Base-by-base conservation (phyloP, 345 rosid genomes). In the Cardamine chenopodiifolia region DNA sequence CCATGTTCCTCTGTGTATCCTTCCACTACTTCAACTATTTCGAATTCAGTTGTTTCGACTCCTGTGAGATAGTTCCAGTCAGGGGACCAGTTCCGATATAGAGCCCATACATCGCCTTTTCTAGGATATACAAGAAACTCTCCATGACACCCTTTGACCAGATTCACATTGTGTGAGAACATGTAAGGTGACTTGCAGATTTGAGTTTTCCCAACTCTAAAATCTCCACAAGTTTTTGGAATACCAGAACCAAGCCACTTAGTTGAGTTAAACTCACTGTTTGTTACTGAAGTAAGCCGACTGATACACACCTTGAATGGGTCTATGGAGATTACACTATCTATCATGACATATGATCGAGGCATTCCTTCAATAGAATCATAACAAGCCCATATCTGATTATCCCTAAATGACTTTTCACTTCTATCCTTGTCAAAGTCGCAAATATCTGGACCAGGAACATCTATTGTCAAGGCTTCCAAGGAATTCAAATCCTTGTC, bases 361-460 rank as follows among this genome's bases (percentile, higher is more conserved):
- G 93, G 96, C 96, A 90, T 85, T 31, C 88, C 93, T 77, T 90
- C 93, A 62, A 80, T 70, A 26, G 74, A 83, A 71, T 89, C 90
- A 54, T 90, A 90, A 29, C 80, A 85, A 74, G 93, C 90, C 96
- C 93, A 90, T n/a, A 90, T 66, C 76, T 88, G 88, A 68, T 78
- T 77, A 14, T 81, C 85, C 7, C 52, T 78, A 56, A 90, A 86
- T 7, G 86, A 84, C 40, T 62, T 82, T 71, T 88, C 93, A 12
- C 80, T 74, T 72, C 93, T 77, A 40, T 85, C 88, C 79, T 79
- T 82, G 76, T 90, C 85, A 75, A 90, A 88, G 79, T 90, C 84
- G 55, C 88, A 79, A 75, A 88, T 85, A 71, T 88, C 93, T 19
- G 96, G 75, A 70, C 85, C 86, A 28, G 87, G 87, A 42, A 90